phyloP scores from a whole-genome alignment of 1,284 basidiomycete genomes.

The Hemileia vastatrix region DNA sequence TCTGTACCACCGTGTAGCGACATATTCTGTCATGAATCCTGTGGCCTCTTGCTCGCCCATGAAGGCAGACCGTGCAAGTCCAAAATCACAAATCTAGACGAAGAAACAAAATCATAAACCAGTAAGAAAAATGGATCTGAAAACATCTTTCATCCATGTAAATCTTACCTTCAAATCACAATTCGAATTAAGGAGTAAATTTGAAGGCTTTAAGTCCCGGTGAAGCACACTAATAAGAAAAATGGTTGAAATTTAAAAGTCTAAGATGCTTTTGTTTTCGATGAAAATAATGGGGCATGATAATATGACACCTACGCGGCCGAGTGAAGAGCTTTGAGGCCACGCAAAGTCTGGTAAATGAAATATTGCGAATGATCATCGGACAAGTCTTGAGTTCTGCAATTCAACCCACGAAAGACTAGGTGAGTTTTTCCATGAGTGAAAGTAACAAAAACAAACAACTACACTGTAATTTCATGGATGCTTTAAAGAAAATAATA shows the following conservation, averaged over 20 bases:
- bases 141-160: background rate
- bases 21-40: constrained; percentile 45
- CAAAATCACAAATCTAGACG: constrained; percentile 50
- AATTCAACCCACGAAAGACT: too few relatives aligned
- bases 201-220: constrained; percentile 23
- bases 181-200: constrained; percentile 21
- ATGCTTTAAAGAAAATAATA: background rate
- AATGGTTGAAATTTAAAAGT: background rate
- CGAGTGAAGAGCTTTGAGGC: constrained; percentile 39
- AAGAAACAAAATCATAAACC: background rate
- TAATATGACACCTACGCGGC: constrained; percentile 6
- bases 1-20: constrained; percentile 72
- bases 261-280: background rate
- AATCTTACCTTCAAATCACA: constrained; percentile 22
- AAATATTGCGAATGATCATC: constrained; percentile 91
- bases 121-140: background rate
- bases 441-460: too few relatives aligned
- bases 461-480: too few relatives aligned
- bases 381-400: constrained; percentile 40
- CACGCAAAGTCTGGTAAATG: constrained; percentile 60
- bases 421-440: too few relatives aligned
- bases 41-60: constrained; percentile 40
- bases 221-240: constrained; percentile 8
- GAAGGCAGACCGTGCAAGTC: constrained; percentile 40
- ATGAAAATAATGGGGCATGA: constrained; percentile 19